Percentiles rank a stretch among this genome's conserved stretches.
Conservation (phyloP, 192 early-diverging fungal genomes). For the Rhizophlyctis rosea region DNA sequence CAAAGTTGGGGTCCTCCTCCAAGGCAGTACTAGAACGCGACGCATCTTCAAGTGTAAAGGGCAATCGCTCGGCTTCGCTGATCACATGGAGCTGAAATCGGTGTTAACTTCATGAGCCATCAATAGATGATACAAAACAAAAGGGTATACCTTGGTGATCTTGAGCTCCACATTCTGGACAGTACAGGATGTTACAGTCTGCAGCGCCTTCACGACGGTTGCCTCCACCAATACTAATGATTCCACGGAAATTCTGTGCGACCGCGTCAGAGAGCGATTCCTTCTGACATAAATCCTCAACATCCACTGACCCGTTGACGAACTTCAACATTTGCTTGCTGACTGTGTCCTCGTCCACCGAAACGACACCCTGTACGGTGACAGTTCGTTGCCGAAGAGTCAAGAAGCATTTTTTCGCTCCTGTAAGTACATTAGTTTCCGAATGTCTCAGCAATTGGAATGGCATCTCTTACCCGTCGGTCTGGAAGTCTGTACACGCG, state of each 20-base stretch:
- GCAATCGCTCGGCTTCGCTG: conserved; percentile 75
- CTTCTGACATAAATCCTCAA: neutral
- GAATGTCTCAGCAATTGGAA: neutral
- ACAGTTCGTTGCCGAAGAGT: conserved; percentile 79
- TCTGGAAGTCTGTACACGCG: conserved; percentile 87
- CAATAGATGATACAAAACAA: neutral
- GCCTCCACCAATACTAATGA: conserved; percentile 90
- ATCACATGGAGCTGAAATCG: conserved; percentile 54
- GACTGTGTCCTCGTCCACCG: conserved; percentile 63
- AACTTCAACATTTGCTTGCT: conserved; percentile 98
- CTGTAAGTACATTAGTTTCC: conserved; percentile 22
- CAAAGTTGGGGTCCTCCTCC: conserved; percentile 41
- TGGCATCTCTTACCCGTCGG: conserved; percentile 58
- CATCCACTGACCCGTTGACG: conserved; percentile 50
- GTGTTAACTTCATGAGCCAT: too few relatives aligned
- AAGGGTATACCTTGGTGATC: conserved; percentile 60
- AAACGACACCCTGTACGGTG: conserved; percentile 88
- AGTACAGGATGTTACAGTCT: conserved; percentile 89
- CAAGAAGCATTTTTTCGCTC: conserved; percentile 86
- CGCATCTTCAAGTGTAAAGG: conserved; percentile 92
- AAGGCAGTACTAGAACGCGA: conserved; percentile 77
- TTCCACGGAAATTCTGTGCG: conserved; percentile 70
- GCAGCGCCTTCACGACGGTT: conserved; percentile 68
- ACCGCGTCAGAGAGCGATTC: neutral
- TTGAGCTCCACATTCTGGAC: conserved; percentile 89